A percentile compares a stretch with the other conserved stretches of the same genome.
phyloP scores from a whole-genome alignment of 2,329 filamentous ascomycete genomes.

The Cercospora citrullina region DNA sequence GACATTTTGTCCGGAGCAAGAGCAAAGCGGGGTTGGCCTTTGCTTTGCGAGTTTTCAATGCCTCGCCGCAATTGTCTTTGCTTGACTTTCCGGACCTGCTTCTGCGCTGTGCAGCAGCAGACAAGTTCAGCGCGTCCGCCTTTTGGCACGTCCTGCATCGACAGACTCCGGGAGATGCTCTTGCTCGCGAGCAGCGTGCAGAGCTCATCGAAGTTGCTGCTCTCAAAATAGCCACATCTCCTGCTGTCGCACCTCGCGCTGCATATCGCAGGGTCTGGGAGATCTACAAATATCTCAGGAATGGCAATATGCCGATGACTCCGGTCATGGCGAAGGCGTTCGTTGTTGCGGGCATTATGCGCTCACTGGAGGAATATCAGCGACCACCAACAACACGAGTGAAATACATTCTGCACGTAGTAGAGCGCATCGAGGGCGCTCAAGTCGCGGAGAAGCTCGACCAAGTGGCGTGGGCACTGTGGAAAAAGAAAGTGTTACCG shows the following conservation, averaged over 20 bases:
- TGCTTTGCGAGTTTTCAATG: conserved; percentile 8
- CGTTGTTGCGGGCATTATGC: conserved; percentile 51
- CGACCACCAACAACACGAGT: conserved; percentile 40
- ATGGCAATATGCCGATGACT: conserved; percentile 45
- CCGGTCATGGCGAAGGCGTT: conserved; percentile 50
- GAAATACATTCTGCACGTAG: conserved; percentile 48
- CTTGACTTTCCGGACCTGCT: conserved; percentile 1
- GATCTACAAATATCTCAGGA: conserved; percentile 49
- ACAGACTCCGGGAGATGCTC: conserved; percentile 16
- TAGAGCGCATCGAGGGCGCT: conserved; percentile 46
- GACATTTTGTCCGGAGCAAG: conserved; percentile 5
- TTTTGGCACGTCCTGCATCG: conserved; percentile 32
- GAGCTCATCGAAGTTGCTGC: conserved; percentile 50
- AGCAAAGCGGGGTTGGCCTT: not conserved
- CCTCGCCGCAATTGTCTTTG: not conserved
- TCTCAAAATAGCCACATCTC: conserved; percentile 44
- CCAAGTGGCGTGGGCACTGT: conserved; percentile 24
- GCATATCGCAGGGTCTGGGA: conserved; percentile 51
- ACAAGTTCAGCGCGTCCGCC: not conserved
- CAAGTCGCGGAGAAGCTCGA: conserved; percentile 43
- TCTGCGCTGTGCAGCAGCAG: not conserved
- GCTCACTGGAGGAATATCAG: conserved; percentile 43
- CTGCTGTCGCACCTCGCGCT: conserved; percentile 41
- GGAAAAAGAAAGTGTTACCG: conserved; percentile 13
- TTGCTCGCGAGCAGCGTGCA: conserved; percentile 24